Conservation (phyloP, 2,329 filamentous ascomycete genomes). For the Helicocarpus griseus region DNA sequence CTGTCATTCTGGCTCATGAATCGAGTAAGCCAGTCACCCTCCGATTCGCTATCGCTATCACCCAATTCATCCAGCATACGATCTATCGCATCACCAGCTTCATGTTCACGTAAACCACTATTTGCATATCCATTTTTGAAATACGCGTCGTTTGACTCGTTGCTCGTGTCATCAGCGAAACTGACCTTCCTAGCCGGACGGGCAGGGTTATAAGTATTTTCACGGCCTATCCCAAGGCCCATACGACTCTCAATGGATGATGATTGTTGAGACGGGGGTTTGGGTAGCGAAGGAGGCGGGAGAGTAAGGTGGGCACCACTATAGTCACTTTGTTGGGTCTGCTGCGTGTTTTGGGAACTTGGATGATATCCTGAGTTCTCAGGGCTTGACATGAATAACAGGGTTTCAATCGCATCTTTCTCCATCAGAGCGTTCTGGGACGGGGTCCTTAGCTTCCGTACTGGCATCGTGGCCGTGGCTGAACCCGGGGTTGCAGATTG, state of each 20-base stretch:
- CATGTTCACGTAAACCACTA: conserved; percentile 9
- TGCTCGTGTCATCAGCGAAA: conserved; percentile 13
- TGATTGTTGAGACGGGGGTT: conserved; percentile 12
- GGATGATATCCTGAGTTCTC: conserved; percentile 37
- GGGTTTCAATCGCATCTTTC: conserved; percentile 41
- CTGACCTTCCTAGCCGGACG: conserved; percentile 11
- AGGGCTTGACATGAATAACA: conserved; percentile 43
- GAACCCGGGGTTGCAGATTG: conserved; percentile 12
- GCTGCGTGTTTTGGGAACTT: conserved; percentile 22
- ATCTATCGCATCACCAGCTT: conserved; percentile 20
- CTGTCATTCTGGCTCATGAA: not conserved
- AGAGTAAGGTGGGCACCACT: conserved; percentile 8
- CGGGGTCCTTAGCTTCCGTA: conserved; percentile 24
- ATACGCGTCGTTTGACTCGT: not conserved
- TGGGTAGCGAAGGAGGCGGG: conserved; percentile 11
- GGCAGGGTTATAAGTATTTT: not conserved
- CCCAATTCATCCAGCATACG: conserved; percentile 21
- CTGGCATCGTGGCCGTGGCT: conserved; percentile 10
- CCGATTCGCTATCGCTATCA: conserved; percentile 18
- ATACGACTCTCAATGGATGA: conserved; percentile 11
- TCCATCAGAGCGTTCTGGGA: conserved; percentile 39
- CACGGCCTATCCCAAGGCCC: not conserved
- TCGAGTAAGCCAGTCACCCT: conserved; percentile 9
- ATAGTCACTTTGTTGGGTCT: conserved; percentile 10
- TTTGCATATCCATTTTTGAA: not conserved